Base-by-base conservation (phyloP, 2,329 filamentous ascomycete genomes). In the Fusarium compactum region DNA sequence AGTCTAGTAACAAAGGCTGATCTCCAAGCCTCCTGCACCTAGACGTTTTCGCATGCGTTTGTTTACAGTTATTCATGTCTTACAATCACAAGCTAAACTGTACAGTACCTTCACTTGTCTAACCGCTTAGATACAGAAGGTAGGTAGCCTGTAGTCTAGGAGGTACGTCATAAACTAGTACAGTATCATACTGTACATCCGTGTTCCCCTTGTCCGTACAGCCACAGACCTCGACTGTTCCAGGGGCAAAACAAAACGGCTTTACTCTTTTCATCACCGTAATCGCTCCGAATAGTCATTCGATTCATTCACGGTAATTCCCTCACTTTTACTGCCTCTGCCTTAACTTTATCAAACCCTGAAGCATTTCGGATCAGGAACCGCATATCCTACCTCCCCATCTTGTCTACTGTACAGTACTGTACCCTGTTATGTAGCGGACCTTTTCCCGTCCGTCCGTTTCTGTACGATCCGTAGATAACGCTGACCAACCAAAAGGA, bases 81-180 rank as follows among this genome's bases (percentile, higher is more conserved):
- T 44, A 30, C 22, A 67, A 29, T 65, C 58, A 60, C 55, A 60
- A 60, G 59, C 45, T 43, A 45, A 22, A 18, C 27, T 27, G 27
- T 29, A 29, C 27, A 11, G 25, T 27, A 27, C 9, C 24, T 25
- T 27, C 9, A 11, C 10, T 25, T 29, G 27, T 30, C 29, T 30
- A 30, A 29, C 27, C 8, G n/a, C n/a, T n/a, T n/a, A n/a, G n/a
- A n/a, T n/a, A n/a, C n/a, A n/a, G n/a, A n/a, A n/a, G n/a, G n/a
- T n/a, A n/a, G n/a, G 27, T 29, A 29, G 16, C 16, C 32, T 34
- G 32, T 34, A 18, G 34, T 16, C 29, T 8, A 27, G 25, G 25
- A 29, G 18, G 10, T 70, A 71, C 69, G 69, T 71, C 69, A 71
- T 71, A 64, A 46, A 32, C 58, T 44, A 44, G 22, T 25, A 25